Percentiles rank a stretch among this genome's conserved stretches.
These are phyloP conservation scores for Trifolium pratense DNA, from an alignment of 306 rosid genomes.

Conservation along the genomic window DNA sequence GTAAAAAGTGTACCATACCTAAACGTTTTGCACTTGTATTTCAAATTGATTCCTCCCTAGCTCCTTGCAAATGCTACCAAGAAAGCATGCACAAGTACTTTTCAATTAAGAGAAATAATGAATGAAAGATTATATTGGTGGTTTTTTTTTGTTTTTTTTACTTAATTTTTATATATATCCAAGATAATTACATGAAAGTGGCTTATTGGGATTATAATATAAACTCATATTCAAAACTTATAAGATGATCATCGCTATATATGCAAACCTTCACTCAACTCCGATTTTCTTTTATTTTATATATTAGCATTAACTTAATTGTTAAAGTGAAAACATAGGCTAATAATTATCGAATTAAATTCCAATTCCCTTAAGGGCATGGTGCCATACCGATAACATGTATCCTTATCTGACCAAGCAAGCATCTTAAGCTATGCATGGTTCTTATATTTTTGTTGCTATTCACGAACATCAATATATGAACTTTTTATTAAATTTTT, in stretches of 20 bases:
- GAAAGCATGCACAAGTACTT: slow-evolving; percentile 4
- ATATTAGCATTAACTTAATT: not conserved
- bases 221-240: no score
- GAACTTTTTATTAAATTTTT: no score
- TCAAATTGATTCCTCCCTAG: slow-evolving; percentile 32
- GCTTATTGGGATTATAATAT: no score
- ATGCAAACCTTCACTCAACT: no score
- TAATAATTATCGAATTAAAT: slow-evolving; percentile 41
- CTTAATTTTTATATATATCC: no score
- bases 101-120: slow-evolving; percentile 2
- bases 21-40: slow-evolving; percentile 14
- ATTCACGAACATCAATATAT: slow-evolving; percentile 22
- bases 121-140: not conserved
- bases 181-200: no score
- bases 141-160: no score
- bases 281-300: not conserved
- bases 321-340: not conserved
- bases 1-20: slow-evolving; percentile 32
- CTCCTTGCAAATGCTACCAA: slow-evolving; percentile 24
- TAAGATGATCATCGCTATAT: no score
- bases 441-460: slow-evolving; percentile 26
- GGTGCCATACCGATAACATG: slow-evolving; percentile 34
- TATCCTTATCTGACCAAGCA: slow-evolving; percentile 41
- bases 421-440: slow-evolving; percentile 37
- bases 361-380: slow-evolving; percentile 40